These are phyloP conservation scores for Lentinula raphanica DNA, from an alignment of 768 basidiomycete genomes.

Conservation along the genomic window DNA sequence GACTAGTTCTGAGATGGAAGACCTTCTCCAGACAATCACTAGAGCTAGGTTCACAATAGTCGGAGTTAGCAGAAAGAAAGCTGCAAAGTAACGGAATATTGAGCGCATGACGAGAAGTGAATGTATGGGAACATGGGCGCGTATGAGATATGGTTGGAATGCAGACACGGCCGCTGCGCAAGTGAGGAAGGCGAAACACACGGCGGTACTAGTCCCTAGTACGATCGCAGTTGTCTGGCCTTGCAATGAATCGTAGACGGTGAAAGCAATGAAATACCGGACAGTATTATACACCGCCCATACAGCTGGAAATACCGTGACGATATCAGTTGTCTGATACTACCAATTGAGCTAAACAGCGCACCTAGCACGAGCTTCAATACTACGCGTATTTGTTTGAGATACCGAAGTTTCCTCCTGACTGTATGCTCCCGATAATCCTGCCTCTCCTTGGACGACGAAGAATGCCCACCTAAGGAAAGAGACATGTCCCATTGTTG, in stretches of 20 bases:
- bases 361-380: constrained; percentile 35
- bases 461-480: constrained; percentile 22
- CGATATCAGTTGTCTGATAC: background rate
- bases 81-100: constrained; percentile 36
- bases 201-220: constrained; percentile 42
- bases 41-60: constrained; percentile 53
- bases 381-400: constrained; percentile 21
- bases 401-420: constrained; percentile 23
- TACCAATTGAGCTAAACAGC: constrained; percentile 12
- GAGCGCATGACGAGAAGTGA: constrained; percentile 25
- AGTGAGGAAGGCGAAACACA: constrained; percentile 35
- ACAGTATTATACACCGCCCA: constrained; percentile 61
- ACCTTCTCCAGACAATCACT: constrained; percentile 46
- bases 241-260: constrained; percentile 29
- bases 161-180: constrained; percentile 33
- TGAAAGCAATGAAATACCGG: constrained; percentile 63
- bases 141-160: constrained; percentile 32
- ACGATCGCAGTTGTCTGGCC: constrained; percentile 42
- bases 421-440: constrained; percentile 18
- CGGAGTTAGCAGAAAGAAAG: constrained; percentile 44
- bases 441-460: constrained; percentile 24
- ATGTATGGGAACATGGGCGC: constrained; percentile 24
- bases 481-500: constrained; percentile 24
- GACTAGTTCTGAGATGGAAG: constrained; percentile 30
- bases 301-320: constrained; percentile 28